Evolutionary conservation across 1,284 basidiomycete genomes (phyloP).

Genomic region (Schizopora paradoxa): DNA sequence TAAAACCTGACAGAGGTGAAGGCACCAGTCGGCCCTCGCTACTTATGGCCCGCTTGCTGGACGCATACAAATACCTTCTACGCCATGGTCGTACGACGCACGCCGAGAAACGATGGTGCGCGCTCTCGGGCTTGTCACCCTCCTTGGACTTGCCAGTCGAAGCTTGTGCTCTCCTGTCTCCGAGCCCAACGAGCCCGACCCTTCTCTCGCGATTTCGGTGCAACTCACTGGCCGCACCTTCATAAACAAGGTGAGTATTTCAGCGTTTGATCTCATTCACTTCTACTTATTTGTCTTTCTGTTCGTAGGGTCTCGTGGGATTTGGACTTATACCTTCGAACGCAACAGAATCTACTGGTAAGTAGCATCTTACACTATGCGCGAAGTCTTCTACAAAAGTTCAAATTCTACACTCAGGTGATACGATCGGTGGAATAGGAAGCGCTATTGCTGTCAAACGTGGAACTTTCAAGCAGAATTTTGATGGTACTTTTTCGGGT

Average conservation of each 20-base stretch:
- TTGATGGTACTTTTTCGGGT: conserved; percentile 35
- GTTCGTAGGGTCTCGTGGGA: conserved; percentile 31
- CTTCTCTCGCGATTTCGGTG: conserved; percentile 16
- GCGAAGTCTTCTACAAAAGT: conserved; percentile 11
- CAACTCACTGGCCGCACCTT: conserved; percentile 18
- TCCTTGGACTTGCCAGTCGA: too few species aligned
- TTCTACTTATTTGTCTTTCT: neutral
- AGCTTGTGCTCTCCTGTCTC: too few species aligned
- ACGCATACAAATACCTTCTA: too few species aligned
- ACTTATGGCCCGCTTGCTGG: too few species aligned
- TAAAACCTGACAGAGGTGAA: too few species aligned
- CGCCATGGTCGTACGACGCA: too few species aligned
- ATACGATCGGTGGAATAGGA: conserved; percentile 35
- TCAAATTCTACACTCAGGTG: conserved; percentile 25
- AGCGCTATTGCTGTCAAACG: conserved; percentile 32
- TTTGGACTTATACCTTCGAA: conserved; percentile 36
- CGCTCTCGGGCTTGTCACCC: too few species aligned
- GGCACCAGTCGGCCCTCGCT: too few species aligned
- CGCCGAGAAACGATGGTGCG: too few species aligned
- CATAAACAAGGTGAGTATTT: conserved; percentile 19
- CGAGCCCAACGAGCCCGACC: conserved; percentile 13
- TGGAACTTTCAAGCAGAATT: conserved; percentile 24
- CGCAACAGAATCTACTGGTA: conserved; percentile 32
- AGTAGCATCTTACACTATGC: neutral
- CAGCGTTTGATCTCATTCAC: neutral